Percentiles rank a stretch among this genome's conserved stretches.
phyloP scores from a whole-genome alignment of 495 filamentous ascomycete species.

The Penicillium cinerascens region DNA sequence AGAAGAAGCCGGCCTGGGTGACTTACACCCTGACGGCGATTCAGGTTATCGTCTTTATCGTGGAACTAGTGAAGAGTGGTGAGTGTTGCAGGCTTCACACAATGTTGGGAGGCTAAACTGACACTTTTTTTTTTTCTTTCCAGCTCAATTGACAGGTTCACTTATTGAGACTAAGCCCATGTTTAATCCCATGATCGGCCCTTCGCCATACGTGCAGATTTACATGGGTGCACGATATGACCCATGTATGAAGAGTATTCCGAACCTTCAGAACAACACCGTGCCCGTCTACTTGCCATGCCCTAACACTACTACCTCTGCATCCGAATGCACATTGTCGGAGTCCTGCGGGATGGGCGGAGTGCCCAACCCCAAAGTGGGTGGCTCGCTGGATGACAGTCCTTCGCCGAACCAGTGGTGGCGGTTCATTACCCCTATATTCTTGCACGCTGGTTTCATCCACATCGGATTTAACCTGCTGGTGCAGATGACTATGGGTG shows the following conservation, averaged over 20 bases:
- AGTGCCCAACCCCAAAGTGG: slow-evolving; percentile 55
- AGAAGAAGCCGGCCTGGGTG: slow-evolving; percentile 70
- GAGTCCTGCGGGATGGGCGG: slow-evolving; percentile 79
- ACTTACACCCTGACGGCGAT: slow-evolving; percentile 75
- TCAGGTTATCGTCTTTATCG: slow-evolving; percentile 87
- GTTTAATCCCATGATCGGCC: slow-evolving; percentile 97
- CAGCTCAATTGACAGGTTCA: slow-evolving; percentile 45
- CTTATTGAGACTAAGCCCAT: slow-evolving; percentile 81
- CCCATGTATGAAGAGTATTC: slow-evolving; percentile 87
- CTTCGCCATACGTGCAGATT: slow-evolving; percentile 83
- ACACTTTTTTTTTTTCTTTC: slow-evolving; percentile 3
- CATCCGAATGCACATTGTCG: slow-evolving; percentile 63
- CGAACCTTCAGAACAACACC: slow-evolving; percentile 58
- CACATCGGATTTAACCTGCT: slow-evolving; percentile 96
- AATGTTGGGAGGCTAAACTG: neutral
- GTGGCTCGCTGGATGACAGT: slow-evolving; percentile 39
- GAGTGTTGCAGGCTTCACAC: slow-evolving; percentile 23
- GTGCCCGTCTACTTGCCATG: slow-evolving; percentile 62
- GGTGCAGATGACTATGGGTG: slow-evolving; percentile 79
- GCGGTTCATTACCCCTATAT: slow-evolving; percentile 93
- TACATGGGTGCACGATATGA: slow-evolving; percentile 94
- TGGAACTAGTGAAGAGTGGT: slow-evolving; percentile 80
- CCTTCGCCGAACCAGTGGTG: slow-evolving; percentile 87
- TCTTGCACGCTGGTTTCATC: slow-evolving; percentile 87
- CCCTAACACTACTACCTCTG: slow-evolving; percentile 64